phyloP scores from a whole-genome alignment of 805 yeast species.

The Candida chilensis region DNA sequence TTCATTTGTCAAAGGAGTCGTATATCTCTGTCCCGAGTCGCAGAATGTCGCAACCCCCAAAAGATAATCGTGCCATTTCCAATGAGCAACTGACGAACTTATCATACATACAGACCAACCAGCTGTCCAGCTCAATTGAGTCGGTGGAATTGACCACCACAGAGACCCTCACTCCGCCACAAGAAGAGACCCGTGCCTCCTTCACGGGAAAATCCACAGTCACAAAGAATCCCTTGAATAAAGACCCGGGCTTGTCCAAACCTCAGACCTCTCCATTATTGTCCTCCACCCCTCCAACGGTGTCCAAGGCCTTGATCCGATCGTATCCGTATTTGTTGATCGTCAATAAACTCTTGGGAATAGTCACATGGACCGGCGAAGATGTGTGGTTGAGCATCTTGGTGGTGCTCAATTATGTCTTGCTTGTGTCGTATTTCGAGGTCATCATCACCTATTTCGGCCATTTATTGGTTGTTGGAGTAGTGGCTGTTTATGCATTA shows the following conservation, averaged over 20 bases:
- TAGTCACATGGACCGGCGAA: constrained; percentile 87
- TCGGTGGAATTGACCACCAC: not conserved
- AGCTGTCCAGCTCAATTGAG: no score
- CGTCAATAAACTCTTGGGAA: constrained; percentile 58
- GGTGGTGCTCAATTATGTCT: constrained; percentile 42
- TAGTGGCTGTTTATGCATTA: constrained; percentile 51
- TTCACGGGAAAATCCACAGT: no score
- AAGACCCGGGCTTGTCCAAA: no score
- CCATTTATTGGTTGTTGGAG: constrained; percentile 60
- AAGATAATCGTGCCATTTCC: no score
- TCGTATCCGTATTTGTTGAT: constrained; percentile 81
- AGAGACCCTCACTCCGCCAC: not conserved
- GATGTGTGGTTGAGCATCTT: constrained; percentile 71
- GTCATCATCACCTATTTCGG: constrained; percentile 73
- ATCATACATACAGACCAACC: no score
- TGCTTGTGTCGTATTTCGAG: constrained; percentile 71
- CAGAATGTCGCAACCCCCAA: no score
- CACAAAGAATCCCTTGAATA: no score
- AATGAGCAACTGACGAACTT: no score
- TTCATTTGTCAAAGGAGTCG: no score
- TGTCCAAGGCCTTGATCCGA: constrained; percentile 71
- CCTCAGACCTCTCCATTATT: constrained; percentile 72
- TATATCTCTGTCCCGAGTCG: no score
- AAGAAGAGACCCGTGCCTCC: not conserved
- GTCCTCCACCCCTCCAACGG: constrained; percentile 84